phyloP scores from a whole-genome alignment of 148 eudicot species.

The Persicaria tinctoria region DNA sequence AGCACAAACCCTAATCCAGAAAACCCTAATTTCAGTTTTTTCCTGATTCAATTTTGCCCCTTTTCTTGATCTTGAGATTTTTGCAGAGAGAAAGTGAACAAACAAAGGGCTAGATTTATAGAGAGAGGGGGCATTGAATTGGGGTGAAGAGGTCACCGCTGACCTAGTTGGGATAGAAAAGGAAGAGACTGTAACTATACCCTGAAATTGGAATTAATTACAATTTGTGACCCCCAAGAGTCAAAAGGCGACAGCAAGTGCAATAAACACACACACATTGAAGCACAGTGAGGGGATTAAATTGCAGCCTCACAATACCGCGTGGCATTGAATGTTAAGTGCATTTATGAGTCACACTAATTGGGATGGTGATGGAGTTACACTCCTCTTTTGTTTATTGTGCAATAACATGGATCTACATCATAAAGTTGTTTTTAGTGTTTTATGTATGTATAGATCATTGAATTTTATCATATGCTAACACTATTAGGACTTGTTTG shows the following conservation, averaged over 20 bases:
- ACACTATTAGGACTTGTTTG: too few relatives aligned
- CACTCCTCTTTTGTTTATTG: neutral
- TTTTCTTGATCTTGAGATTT: neutral
- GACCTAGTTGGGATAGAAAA: neutral
- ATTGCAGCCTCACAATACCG: constrained; percentile 11
- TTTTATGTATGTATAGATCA: neutral
- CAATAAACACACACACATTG: neutral
- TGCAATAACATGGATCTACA: too few relatives aligned
- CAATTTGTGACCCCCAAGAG: neutral
- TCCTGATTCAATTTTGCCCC: neutral
- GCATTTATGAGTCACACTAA: constrained; percentile 13
- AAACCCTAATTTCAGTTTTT: neutral
- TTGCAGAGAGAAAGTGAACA: neutral
- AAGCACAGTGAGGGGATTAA: neutral
- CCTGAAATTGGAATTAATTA: neutral
- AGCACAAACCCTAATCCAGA: neutral
- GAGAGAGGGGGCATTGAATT: constrained; percentile 5
- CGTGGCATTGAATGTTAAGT: constrained; percentile 9
- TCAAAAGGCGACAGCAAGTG: constrained; percentile 5
- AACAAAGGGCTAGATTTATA: neutral
- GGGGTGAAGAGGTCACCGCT: constrained; percentile 8
- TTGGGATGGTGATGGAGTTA: constrained; percentile 13
- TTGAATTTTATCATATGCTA: too few relatives aligned
- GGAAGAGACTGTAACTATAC: neutral
- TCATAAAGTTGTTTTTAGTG: neutral